A percentile compares a stretch with the other conserved stretches of the same genome.
Conservation (phyloP, 2,329 filamentous ascomycete genomes). For the Fusarium sp. region DNA sequence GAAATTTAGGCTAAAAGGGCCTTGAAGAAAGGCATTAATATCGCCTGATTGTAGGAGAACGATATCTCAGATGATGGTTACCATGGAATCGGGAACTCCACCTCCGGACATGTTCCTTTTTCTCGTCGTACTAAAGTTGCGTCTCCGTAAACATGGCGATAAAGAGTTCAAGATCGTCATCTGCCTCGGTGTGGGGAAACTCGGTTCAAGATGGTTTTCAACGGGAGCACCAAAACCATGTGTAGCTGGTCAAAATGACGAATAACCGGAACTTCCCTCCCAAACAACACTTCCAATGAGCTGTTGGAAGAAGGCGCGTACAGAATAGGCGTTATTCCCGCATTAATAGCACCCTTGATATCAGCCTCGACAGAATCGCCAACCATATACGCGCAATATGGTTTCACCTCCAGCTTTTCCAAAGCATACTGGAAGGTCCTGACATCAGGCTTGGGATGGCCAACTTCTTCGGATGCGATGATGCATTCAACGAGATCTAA, state of each 20-base stretch:
- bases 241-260: not conserved
- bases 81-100: too few relatives aligned
- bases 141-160: too few relatives aligned
- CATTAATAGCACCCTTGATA: not conserved
- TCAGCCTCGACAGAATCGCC: not conserved
- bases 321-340: not conserved
- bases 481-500: not conserved
- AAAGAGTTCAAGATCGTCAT: too few relatives aligned
- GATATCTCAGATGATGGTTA: too few relatives aligned
- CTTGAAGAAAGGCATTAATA: too few relatives aligned
- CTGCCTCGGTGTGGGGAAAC: not conserved
- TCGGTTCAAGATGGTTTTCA: accelerated
- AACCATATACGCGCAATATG: not conserved
- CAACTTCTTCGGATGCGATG: constrained; percentile 14
- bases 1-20: too few relatives aligned
- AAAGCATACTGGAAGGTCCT: constrained; percentile 10
- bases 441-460: constrained; percentile 1
- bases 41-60: too few relatives aligned
- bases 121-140: too few relatives aligned
- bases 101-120: too few relatives aligned
- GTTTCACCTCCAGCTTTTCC: accelerated
- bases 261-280: accelerated
- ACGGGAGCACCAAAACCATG: accelerated
- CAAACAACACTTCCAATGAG: accelerated
- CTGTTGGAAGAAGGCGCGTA: accelerated